Percentiles rank a stretch among this genome's conserved stretches.
phyloP scores from a whole-genome alignment of 805 yeast species.

The Blastobotrys attinorum region DNA sequence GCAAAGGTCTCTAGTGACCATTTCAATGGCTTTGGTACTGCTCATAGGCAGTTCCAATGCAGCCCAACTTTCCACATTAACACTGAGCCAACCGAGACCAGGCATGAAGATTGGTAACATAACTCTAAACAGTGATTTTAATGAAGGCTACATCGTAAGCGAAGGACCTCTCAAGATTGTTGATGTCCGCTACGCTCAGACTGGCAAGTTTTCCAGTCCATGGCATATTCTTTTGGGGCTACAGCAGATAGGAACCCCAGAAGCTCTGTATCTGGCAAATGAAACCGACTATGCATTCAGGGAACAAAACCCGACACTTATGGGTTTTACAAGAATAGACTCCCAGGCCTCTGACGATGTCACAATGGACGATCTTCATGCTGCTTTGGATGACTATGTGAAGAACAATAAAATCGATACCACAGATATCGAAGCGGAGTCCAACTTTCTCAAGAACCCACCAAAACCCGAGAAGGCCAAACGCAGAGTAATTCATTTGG shows the following conservation, averaged over 20 bases:
- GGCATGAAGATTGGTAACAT: background rate
- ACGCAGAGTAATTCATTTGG: no score
- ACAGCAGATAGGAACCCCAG: background rate
- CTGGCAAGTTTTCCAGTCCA: background rate
- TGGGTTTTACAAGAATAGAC: no score
- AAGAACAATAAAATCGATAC: background rate
- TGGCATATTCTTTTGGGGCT: background rate
- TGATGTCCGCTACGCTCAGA: background rate
- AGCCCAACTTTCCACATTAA: background rate
- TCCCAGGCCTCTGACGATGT: no score
- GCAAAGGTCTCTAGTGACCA: no score
- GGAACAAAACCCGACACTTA: no score
- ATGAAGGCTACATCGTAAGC: background rate
- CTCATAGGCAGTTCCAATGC: no score
- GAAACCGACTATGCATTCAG: background rate
- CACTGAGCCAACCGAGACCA: background rate
- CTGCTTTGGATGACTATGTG: background rate
- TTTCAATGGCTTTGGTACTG: no score
- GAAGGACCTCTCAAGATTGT: background rate
- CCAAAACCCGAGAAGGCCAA: background rate
- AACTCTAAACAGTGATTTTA: background rate
- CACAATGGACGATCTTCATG: no score
- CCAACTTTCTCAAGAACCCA: background rate
- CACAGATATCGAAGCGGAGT: background rate
- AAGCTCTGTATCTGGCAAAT: background rate